Base-by-base conservation (phyloP, 2,329 filamentous ascomycete genomes). In the Aspergillus tubingensis region DNA sequence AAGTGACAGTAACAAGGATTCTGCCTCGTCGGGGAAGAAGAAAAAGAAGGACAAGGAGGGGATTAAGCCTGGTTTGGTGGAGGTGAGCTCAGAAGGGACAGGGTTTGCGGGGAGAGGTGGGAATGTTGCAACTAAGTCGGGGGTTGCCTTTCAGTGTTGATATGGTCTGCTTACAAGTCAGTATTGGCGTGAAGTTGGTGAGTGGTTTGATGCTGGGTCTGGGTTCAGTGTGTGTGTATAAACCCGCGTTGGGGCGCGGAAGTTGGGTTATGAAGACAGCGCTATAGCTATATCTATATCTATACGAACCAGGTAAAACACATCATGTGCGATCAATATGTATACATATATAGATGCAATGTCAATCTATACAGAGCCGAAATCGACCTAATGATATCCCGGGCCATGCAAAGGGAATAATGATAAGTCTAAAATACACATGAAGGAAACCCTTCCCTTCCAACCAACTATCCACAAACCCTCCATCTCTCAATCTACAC, bases 81-180 rank as follows among this genome's bases (percentile, higher is more conserved):
- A 90, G 70, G 84, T 98, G 52, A 88, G 86, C 66, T 91, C 89
- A 38, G 94, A 97, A 68, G 94, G 94, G 0, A 98, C 94, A 0
- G 94, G 94, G 0, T 98, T 96, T 76, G 93, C 94, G 4, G 90
- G 91, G 4, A 88, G 89, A n/a, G 94, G 95, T 2, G 85, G 86
- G 54, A 96, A 90, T 71, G 85, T 91, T 68, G 92, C 96, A 15
- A 90, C 90, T 77, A 95, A 88, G 74, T 79, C 84, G 3, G 89
- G 90, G 0, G 87, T 96, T 17, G 89, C 88, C 0, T 96, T 96
- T 75, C 91, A 96, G 73, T 94, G 91, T 72, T 95, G 72, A 80
- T 51, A 41, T 19, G 13, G 41, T 7, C 6, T 44, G 5, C 25
- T 49, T 48, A 7, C 39, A 2, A 36, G 41, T 23, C 6, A 3